phyloP scores from a whole-genome alignment of 345 rosid genomes.

The Turnera subulata region DNA sequence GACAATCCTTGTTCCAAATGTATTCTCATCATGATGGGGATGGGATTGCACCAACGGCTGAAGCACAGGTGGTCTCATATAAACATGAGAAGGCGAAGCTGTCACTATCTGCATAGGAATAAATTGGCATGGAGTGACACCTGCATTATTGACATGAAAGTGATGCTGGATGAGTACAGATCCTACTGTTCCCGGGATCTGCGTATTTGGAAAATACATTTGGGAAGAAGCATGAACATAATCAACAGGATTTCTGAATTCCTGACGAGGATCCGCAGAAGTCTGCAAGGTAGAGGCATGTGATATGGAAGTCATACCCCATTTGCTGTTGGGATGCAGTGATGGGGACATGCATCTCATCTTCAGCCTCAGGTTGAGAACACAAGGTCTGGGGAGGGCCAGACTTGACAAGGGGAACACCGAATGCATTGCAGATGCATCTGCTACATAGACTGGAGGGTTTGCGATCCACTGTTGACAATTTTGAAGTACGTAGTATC shows the following conservation, averaged over 20 bases:
- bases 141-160: slow-evolving; percentile 23
- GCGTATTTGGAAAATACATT: slow-evolving; percentile 42
- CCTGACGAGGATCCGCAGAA: slow-evolving; percentile 42
- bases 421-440: slow-evolving; percentile 34
- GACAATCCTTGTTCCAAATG: slow-evolving; percentile 38
- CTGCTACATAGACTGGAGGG: slow-evolving; percentile 31
- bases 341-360: slow-evolving; percentile 34
- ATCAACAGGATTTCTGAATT: slow-evolving; percentile 30
- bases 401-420: slow-evolving; percentile 31
- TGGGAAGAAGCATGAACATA: slow-evolving; percentile 34
- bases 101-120: slow-evolving; percentile 42
- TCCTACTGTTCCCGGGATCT: slow-evolving; percentile 29
- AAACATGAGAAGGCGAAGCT: slow-evolving; percentile 36
- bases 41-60: slow-evolving; percentile 44
- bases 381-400: slow-evolving; percentile 34
- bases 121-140: slow-evolving; percentile 37
- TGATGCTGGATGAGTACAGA: slow-evolving; percentile 38
- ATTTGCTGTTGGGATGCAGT: slow-evolving; percentile 32
- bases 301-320: slow-evolving; percentile 26
- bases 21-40: slow-evolving; percentile 36
- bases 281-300: slow-evolving; percentile 25
- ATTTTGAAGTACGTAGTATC: slow-evolving; percentile 33
- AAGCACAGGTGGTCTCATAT: slow-evolving; percentile 42
- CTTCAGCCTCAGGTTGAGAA: slow-evolving; percentile 39
- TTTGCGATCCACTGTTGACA: slow-evolving; percentile 25